Evolutionary conservation across 176 grass and related monocot species (phyloP).

Genomic region (Stipa capillata): DNA sequence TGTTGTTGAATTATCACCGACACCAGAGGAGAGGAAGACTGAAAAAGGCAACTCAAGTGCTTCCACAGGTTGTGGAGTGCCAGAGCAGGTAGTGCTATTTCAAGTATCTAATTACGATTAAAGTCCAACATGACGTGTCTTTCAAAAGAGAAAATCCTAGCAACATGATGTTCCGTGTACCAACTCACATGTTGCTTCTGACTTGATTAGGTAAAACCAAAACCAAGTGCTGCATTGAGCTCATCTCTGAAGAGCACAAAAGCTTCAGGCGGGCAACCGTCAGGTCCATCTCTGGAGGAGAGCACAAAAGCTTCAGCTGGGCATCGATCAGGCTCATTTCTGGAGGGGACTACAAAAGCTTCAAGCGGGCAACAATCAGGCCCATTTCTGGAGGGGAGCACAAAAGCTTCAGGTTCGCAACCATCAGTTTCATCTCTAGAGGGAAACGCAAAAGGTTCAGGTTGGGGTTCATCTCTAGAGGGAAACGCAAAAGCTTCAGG

Average conservation of each 20-base stretch:
- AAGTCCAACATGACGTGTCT: background rate
- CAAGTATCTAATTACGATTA: background rate
- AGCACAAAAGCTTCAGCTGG: slow-evolving; percentile 1
- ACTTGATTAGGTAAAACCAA: slow-evolving; percentile 31
- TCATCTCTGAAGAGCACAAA: background rate
- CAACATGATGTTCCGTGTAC: background rate
- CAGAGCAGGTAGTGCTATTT: slow-evolving; percentile 31
- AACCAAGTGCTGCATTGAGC: slow-evolving; percentile 2
- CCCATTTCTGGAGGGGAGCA: background rate
- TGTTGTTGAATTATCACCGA: slow-evolving; percentile 5
- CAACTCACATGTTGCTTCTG: background rate
- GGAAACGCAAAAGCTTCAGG: background rate
- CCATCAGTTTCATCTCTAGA: background rate
- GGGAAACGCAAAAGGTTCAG: background rate
- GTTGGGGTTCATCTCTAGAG: background rate
- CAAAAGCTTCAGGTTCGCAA: background rate
- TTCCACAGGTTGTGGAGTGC: slow-evolving; percentile 9
- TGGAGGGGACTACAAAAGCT: background rate
- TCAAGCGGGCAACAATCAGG: background rate
- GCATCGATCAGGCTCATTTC: background rate
- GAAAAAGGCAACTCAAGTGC: slow-evolving; percentile 8
- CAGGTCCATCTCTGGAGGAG: background rate
- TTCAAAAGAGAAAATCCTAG: slow-evolving; percentile 2
- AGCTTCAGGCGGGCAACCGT: slow-evolving; percentile 2
- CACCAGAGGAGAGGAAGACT: slow-evolving; percentile 15